Evolutionary conservation across 352 stramenopile species (phyloP), one percentile per base, ranked within the genome.

Genomic region (Pythium plurisporium): DNA sequence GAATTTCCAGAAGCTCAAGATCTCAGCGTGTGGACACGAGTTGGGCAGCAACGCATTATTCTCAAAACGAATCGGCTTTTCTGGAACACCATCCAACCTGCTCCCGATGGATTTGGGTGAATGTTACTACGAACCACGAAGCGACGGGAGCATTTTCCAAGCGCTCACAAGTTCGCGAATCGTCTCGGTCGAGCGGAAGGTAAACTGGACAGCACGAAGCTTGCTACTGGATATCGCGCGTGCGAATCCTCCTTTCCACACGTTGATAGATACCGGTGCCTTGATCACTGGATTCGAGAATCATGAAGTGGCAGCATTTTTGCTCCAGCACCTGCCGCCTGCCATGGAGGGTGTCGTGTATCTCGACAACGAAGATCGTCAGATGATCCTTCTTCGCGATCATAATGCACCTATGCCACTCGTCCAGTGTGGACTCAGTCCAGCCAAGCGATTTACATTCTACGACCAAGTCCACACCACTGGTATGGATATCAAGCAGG

Each of bases 1-100:
- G 86, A 98, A 99, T 50, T 97, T 99, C 61, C 96, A 99, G 71
- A 96, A 96, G 57, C 87, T 99, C 37, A 99, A 99, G 70, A 96
- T 99, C 41, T 98, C 93, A 33, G 96, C 98, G 17, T 99, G 96
- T 66, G 98, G 98, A 3, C 97, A 99, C 79, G 98, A 99, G 65
- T 82, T 99, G 43, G 98, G 98, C 17, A 97, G 97, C 49, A 91
- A 98, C 57, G 98, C 98, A 64, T 62, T 99, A 15, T 99, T 99
- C 73, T 87, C 89, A 19, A 91, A 94, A 48, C 88, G 97, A 25
- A 94, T 99, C 48, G 98, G 97, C 1, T 99, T 99, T 71, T 99
- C 93, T 44, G 98, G 98, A 50, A 99, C 98, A 5, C 97, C 98
- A 17, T 99, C 94, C 51, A 98, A 99, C 73, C 71, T 99, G 38